Percentiles rank a stretch among this genome's conserved stretches.
These are phyloP conservation scores for Globisporangium megalacanthum DNA, from an alignment of 352 stramenopile genomes.

Conservation along the genomic window DNA sequence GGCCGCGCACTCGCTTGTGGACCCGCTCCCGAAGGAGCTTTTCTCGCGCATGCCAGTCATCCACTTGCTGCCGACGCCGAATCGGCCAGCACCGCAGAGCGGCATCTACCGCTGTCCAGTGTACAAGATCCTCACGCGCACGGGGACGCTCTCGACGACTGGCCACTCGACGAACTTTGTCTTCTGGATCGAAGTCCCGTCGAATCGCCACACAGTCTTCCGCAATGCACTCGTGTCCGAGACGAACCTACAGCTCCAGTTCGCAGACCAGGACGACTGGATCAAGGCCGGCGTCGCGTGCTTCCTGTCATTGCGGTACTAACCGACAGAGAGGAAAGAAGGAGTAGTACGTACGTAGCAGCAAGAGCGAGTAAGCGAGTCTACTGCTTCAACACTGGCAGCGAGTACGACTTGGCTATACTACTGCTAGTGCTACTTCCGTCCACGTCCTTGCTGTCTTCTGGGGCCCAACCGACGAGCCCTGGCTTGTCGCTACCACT, in stretches of 20 bases:
- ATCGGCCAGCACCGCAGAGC: constrained; percentile 68
- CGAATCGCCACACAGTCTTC: constrained; percentile 66
- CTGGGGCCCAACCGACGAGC: constrained; percentile 35
- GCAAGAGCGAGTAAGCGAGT: too few species aligned
- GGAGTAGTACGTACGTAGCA: neutral
- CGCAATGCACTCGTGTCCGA: constrained; percentile 91
- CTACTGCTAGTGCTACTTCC: neutral
- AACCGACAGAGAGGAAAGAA: constrained; percentile 7
- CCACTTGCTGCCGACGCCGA: constrained; percentile 76
- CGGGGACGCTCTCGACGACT: constrained; percentile 93
- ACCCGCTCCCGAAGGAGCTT: constrained; percentile 89
- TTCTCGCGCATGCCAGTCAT: constrained; percentile 91
- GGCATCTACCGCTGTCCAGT: constrained; percentile 92
- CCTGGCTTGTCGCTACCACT: constrained; percentile 17
- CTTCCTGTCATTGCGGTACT: constrained; percentile 93
- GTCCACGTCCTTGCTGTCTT: constrained; percentile 22
- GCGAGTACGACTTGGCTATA: constrained; percentile 48
- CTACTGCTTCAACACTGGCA: constrained; percentile 41
- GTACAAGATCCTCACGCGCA: constrained; percentile 94
- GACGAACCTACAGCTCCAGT: constrained; percentile 88
- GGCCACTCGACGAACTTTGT: constrained; percentile 97
- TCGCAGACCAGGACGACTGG: constrained; percentile 92
- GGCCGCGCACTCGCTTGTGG: constrained; percentile 62
- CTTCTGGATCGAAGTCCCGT: constrained; percentile 95
- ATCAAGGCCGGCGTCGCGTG: constrained; percentile 94